Evolutionary conservation across 495 filamentous ascomycete species (phyloP).

Genomic region (Podospora sp.): DNA sequence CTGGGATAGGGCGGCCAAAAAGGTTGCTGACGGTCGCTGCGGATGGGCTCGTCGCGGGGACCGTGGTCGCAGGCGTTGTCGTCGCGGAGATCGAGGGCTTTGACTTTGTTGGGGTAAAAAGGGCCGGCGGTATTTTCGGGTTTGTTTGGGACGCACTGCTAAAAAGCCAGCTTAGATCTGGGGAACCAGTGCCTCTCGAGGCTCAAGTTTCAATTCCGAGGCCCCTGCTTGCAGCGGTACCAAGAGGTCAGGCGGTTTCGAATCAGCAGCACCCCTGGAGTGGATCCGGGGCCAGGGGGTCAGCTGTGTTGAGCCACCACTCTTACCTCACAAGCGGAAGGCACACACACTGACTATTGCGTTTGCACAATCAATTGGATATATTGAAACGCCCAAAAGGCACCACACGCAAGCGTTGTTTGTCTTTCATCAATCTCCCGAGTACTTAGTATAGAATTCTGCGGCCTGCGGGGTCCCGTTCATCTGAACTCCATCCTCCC

Average conservation of each 20-base stretch:
- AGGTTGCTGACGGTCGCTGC: not conserved
- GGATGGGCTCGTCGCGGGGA: not conserved
- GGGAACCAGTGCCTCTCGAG: slow-evolving; percentile 1
- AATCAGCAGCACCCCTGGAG: not conserved
- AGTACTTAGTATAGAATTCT: not conserved
- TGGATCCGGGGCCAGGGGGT: not conserved
- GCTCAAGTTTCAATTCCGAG: slow-evolving; percentile 26
- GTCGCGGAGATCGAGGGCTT: not conserved
- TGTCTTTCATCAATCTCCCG: not conserved
- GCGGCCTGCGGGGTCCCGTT: not conserved
- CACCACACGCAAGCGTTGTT: not conserved
- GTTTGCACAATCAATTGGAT: not conserved
- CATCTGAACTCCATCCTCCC: slow-evolving; percentile 1
- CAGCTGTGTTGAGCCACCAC: not conserved
- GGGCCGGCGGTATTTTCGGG: not conserved
- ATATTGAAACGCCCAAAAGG: not conserved
- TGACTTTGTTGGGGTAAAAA: not conserved
- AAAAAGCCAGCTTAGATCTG: slow-evolving; percentile 6
- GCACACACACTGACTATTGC: not conserved
- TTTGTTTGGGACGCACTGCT: slow-evolving; percentile 11
- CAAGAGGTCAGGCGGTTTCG: not conserved
- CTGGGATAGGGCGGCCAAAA: not conserved
- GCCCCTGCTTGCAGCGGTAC: slow-evolving; percentile 16
- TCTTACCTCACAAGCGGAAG: not conserved
- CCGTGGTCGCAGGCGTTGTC: not conserved